Base-by-base conservation (phyloP, 2,329 filamentous ascomycete species). In the Pyrenophora graminea region DNA sequence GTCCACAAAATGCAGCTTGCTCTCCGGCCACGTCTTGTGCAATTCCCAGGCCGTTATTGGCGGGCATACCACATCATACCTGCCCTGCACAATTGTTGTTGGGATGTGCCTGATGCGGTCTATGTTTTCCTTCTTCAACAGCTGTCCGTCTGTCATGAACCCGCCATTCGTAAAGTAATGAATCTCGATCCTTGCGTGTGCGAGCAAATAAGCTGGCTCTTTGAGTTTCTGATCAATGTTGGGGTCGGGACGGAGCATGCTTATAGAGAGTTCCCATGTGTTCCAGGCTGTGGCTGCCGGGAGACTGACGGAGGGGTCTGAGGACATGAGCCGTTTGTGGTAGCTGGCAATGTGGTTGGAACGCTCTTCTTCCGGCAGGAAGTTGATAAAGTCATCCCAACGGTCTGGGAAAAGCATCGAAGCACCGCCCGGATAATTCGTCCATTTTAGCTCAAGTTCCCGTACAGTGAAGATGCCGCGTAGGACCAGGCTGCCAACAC, bases 41-140 rank as follows among this genome's bases (percentile, higher is more conserved):
- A 79, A 48, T 9, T 74, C 72, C 74, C 74, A 79, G 15, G 74
- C 74, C 15, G 74, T 75, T 48, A 72, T 69, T 3, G 76, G 69
- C 4, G 77, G 75, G 53, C 76, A 78, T 3, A 79, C 72, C 12
- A 79, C 61, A 60, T 79, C 77, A 44, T 78, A 77, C n/a, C 77
- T 68, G 1, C 77, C 77, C 53, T 79, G 76, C 12, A 79, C 68
- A 33, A 79, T 77, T 8, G 68, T 68, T 52, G 66, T 57, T 56
- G 72, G 71, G 51, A 76, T 74, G 54, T 71, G 62, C 17, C 62
- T 51, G 19, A 76, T 74, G 47, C 63, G 70, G 19, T 68, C 66
- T 8, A 74, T 48, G 41, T 71, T 74, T 27, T 69, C 62, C 42
- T 55, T 61, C 49, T 42, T 63, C 45, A 75, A 19, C 32, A 79